Percentiles rank a stretch among this genome's conserved stretches.
Evolutionary conservation across 2,329 filamentous ascomycete species (phyloP).

Genomic region (Trichoderma simmonsii): DNA sequence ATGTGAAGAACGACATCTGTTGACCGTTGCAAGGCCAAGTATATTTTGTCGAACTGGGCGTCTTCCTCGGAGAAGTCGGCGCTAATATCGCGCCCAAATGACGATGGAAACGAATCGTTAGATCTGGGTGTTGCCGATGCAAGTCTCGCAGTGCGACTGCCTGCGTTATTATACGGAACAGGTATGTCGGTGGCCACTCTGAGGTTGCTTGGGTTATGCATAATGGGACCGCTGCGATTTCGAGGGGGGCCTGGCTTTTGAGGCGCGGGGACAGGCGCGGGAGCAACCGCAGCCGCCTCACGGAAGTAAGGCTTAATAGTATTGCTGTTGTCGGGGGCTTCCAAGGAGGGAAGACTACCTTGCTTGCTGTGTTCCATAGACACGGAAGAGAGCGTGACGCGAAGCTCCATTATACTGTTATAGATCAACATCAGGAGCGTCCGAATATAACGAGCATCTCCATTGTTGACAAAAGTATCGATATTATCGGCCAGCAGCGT

Average conservation of each 20-base stretch:
- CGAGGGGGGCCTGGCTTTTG: slow-evolving; percentile 41
- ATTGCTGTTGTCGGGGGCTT: slow-evolving; percentile 35
- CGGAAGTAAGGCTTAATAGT: slow-evolving; percentile 51
- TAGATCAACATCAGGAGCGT: slow-evolving; percentile 62
- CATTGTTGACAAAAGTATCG: slow-evolving; percentile 62
- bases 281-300: slow-evolving; percentile 47
- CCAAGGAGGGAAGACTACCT: slow-evolving; percentile 17
- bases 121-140: slow-evolving; percentile 72
- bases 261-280: slow-evolving; percentile 50
- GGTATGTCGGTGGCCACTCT: slow-evolving; percentile 55
- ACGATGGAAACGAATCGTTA: slow-evolving; percentile 72
- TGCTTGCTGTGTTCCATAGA: slow-evolving; percentile 27
- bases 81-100: slow-evolving; percentile 44
- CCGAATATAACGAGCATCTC: slow-evolving; percentile 64
- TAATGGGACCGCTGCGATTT: slow-evolving; percentile 37
- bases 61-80: slow-evolving; percentile 74
- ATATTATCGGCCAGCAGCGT: slow-evolving; percentile 59
- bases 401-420: slow-evolving; percentile 65
- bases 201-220: slow-evolving; percentile 52
- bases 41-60: slow-evolving; percentile 77
- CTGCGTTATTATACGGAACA: slow-evolving; percentile 45
- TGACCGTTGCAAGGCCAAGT: slow-evolving; percentile 69
- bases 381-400: slow-evolving; percentile 48
- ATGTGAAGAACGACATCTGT: slow-evolving; percentile 70
- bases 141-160: slow-evolving; percentile 49